phyloP scores from a whole-genome alignment of 441 rosid genomes.

The Populus hybrid region DNA sequence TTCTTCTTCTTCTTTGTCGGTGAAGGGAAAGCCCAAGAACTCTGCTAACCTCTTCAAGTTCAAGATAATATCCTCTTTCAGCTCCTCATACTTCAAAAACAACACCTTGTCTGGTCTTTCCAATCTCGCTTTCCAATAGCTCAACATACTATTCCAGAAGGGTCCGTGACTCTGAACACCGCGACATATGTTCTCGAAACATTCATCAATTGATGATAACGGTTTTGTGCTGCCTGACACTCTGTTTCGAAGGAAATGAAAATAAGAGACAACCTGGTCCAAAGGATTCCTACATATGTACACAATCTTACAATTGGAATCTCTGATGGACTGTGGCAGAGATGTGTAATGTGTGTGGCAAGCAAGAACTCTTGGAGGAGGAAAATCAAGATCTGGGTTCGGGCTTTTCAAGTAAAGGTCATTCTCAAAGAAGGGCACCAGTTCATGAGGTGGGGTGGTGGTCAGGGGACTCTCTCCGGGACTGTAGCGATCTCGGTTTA shows the following conservation, averaged over 20 bases:
- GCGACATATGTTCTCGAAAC: slow-evolving; percentile 19
- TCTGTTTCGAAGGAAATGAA: neutral
- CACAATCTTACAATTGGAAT: slow-evolving; percentile 16
- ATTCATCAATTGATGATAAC: slow-evolving; percentile 7
- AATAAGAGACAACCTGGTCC: slow-evolving; percentile 17
- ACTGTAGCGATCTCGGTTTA: neutral
- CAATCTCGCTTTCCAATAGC: slow-evolving; percentile 19
- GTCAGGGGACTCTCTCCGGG: slow-evolving; percentile 9
- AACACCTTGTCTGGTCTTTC: slow-evolving; percentile 21
- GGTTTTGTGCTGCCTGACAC: too few relatives aligned
- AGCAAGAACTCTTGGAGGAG: slow-evolving; percentile 11
- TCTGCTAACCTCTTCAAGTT: slow-evolving; percentile 19
- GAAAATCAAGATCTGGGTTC: neutral
- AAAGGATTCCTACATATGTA: slow-evolving; percentile 31
- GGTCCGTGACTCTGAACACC: slow-evolving; percentile 25
- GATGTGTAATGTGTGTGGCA: slow-evolving; percentile 10
- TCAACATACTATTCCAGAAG: slow-evolving; percentile 20
- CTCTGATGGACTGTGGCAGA: slow-evolving; percentile 2
- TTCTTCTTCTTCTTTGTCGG: slow-evolving; percentile 8
- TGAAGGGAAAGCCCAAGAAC: slow-evolving; percentile 30
- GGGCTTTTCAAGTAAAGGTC: neutral
- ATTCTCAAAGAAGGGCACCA: slow-evolving; percentile 1
- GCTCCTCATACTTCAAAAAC: slow-evolving; percentile 29
- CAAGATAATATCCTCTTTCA: slow-evolving; percentile 10
- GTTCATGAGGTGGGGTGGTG: neutral